Conservation (phyloP, 1,139 yeast genomes). For the Dujonia santamariae region DNA sequence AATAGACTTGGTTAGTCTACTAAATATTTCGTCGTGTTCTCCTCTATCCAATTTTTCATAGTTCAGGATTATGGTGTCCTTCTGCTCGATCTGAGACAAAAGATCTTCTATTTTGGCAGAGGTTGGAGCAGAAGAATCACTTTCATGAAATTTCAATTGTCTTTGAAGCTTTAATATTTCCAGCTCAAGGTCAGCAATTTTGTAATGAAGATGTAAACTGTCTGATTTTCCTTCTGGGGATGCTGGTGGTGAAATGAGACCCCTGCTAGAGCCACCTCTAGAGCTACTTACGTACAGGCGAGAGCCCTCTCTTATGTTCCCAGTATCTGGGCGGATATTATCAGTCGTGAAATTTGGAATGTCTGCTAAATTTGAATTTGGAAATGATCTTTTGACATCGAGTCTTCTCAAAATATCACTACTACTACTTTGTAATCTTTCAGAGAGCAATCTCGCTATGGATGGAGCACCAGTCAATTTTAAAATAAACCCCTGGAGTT, state of each 20-base stretch:
- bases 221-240: not conserved
- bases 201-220: constrained; percentile 12
- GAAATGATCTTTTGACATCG: too few species aligned
- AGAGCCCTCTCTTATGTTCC: too few species aligned
- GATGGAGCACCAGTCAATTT: constrained; percentile 22
- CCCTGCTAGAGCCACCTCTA: not conserved
- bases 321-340: too few species aligned
- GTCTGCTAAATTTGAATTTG: too few species aligned
- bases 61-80: not conserved
- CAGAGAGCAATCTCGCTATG: constrained; percentile 23
- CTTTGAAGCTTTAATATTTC: too few species aligned
- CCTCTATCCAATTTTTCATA: not conserved
- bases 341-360: too few species aligned
- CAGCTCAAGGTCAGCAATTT: constrained; percentile 6
- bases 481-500: constrained; percentile 27
- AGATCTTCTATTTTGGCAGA: constrained; percentile 1
- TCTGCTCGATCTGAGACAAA: constrained; percentile 1
- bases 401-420: too few species aligned
- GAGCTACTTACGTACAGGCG: too few species aligned
- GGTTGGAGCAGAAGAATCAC: too few species aligned
- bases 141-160: too few species aligned
- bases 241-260: not conserved
- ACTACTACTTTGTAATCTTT: constrained; percentile 24
- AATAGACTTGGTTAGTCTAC: constrained; percentile 17
- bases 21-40: constrained; percentile 13